A percentile compares a stretch with the other conserved stretches of the same genome.
Conservation (phyloP, 805 yeast genomes). For the Cyberlindnera subsufficiens region DNA sequence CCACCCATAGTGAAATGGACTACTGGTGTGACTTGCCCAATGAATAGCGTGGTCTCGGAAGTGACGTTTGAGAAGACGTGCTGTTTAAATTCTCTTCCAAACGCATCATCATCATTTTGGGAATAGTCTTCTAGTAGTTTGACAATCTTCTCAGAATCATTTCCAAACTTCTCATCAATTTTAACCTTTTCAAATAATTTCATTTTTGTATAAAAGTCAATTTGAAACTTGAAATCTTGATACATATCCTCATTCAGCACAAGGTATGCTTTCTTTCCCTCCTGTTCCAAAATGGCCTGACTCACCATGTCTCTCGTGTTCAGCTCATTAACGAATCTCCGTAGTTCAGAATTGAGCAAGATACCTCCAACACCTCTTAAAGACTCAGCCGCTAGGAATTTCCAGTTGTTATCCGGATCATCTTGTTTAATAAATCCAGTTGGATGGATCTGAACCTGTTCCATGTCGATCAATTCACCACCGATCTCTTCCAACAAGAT, state of each 20-base stretch:
- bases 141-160: slow-evolving; percentile 17
- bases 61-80: slow-evolving; percentile 27
- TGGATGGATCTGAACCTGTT: slow-evolving; percentile 56
- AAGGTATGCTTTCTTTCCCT: slow-evolving; percentile 27
- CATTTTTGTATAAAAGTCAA: slow-evolving; percentile 44
- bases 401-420: slow-evolving; percentile 37
- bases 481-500: slow-evolving; percentile 39
- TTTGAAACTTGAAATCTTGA: slow-evolving; percentile 38
- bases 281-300: slow-evolving; percentile 30
- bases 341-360: slow-evolving; percentile 34
- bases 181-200: slow-evolving; percentile 28
- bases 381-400: slow-evolving; percentile 55
- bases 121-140: slow-evolving; percentile 18
- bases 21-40: slow-evolving; percentile 54
- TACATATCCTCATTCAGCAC: slow-evolving; percentile 40
- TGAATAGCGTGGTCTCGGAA: slow-evolving; percentile 29
- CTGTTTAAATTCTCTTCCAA: slow-evolving; percentile 29
- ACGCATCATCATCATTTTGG: slow-evolving; percentile 23
- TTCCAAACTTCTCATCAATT: slow-evolving; percentile 24
- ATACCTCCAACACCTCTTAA: slow-evolving; percentile 57
- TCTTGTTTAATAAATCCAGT: slow-evolving; percentile 50
- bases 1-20: slow-evolving; percentile 70
- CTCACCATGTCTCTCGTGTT: slow-evolving; percentile 49
- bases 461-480: slow-evolving; percentile 50
- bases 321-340: slow-evolving; percentile 50